Conservation (phyloP, 768 basidiomycete genomes). For the Mycena maculata region DNA sequence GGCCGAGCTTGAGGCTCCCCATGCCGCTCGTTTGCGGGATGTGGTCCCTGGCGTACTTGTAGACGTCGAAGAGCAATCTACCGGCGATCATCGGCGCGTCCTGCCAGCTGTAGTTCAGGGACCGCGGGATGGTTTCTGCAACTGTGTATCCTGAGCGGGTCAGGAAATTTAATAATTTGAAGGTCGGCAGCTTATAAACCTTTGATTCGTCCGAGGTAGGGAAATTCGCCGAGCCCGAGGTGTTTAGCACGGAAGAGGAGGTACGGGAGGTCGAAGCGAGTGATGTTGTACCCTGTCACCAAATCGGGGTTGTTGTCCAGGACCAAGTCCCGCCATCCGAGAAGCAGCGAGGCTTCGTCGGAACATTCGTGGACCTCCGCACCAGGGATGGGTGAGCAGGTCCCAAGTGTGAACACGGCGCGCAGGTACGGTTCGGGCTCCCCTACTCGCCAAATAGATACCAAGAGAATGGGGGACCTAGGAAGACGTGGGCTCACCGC, state of each 20-base stretch:
- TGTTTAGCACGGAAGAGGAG: neutral
- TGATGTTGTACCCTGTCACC: neutral
- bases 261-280: neutral
- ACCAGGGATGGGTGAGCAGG: conserved; percentile 1
- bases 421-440: neutral
- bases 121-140: neutral
- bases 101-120: neutral
- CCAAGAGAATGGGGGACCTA: neutral
- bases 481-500: neutral
- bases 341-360: neutral
- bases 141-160: neutral
- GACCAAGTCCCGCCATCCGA: neutral
- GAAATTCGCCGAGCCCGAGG: neutral
- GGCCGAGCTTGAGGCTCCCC: neutral
- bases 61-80: neutral
- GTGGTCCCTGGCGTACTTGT: neutral
- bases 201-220: neutral
- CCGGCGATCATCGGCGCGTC: neutral
- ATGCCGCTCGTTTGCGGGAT: neutral
- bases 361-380: neutral
- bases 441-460: neutral
- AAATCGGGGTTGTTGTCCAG: neutral
- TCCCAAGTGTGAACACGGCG: neutral
- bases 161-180: no score
- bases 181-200: neutral